Evolutionary conservation across 768 basidiomycete genomes (phyloP), one percentile per base, ranked within the genome.

Genomic region (Cantharellus cinnabarinus): DNA sequence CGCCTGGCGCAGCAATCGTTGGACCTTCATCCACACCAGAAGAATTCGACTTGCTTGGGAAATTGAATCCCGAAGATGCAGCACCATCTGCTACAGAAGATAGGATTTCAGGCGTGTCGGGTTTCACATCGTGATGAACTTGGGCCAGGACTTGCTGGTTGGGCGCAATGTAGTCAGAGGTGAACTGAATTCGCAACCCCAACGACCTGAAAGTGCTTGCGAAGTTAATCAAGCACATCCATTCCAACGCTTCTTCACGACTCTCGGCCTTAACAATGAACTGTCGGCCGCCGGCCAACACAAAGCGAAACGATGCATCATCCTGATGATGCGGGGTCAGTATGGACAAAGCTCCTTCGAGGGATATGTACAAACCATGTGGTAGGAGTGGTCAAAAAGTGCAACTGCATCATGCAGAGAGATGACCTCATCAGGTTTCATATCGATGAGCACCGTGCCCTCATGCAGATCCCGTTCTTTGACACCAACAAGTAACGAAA

Each of bases 191-290:
- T 51, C 79, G 76, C 42, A 97, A 74, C 5, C 84, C 84, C 14
- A 81, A 76, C 2, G 88, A 81, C 71, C 84, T 90, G 78, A 95
- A 98, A 3, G 88, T 75, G 60, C 89, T 84, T 2, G 90, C 90
- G 67, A 95, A 98, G 70, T 99, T 99, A 66, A 98, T 89, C 40
- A 77, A 75, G 10, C 83, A 77, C 62, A 98, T 81, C 95, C 95
- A 99, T 62, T 83, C 79, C 64, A 91, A 84, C 72, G 88, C 76
- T 60, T 91, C 87, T 50, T 72, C 68, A 61, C 82, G 81, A 64
- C 78, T 75, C 7, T 74, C 66, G 3, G 85, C 77, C 66, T 89
- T 88, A 20, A 97, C 74, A 42, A 98, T 77, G 61, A 84, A 79
- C 64, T 89, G 85, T 0, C 88, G 83, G 5, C 87, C 82, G 64